Percentiles rank a stretch among this genome's conserved stretches.
Evolutionary conservation across 495 filamentous ascomycete species (phyloP).

Genomic region (Usnea hakonensis): DNA sequence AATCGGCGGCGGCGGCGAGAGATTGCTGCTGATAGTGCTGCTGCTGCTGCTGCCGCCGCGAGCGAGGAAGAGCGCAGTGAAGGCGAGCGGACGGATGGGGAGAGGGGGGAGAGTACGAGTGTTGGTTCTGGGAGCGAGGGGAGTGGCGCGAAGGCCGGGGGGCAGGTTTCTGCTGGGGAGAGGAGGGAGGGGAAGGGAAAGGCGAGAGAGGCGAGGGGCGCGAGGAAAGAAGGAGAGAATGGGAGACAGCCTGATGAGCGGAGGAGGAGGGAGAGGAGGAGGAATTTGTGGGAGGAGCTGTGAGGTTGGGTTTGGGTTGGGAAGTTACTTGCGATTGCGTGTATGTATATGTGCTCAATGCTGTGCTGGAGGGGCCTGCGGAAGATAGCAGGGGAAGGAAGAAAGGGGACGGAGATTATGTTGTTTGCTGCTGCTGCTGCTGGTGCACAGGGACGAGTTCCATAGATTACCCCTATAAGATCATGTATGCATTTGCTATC

Average conservation of each 20-base stretch:
- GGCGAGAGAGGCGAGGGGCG: background rate
- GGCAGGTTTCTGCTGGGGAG: too few relatives aligned
- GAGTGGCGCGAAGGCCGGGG: background rate
- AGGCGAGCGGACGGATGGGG: background rate
- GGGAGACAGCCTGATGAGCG: background rate
- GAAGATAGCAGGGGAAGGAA: too few relatives aligned
- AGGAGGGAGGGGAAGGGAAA: background rate
- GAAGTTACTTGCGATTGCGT: too few relatives aligned
- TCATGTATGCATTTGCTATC: background rate
- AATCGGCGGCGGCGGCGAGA: background rate
- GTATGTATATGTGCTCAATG: too few relatives aligned
- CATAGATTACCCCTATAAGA: background rate
- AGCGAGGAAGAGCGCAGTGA: background rate
- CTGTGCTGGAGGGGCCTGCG: too few relatives aligned
- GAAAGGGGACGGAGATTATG: too few relatives aligned
- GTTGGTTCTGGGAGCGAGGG: background rate
- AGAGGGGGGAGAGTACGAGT: background rate
- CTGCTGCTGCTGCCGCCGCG: background rate
- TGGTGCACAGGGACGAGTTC: background rate
- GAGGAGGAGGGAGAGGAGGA: background rate
- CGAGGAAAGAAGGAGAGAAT: background rate
- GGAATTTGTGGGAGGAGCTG: constrained; percentile 12
- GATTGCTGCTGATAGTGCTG: background rate
- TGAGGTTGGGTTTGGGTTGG: background rate
- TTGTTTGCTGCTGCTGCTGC: background rate